Conservation (phyloP, 2,329 filamentous ascomycete genomes). For the Hypoxylon sp. region DNA sequence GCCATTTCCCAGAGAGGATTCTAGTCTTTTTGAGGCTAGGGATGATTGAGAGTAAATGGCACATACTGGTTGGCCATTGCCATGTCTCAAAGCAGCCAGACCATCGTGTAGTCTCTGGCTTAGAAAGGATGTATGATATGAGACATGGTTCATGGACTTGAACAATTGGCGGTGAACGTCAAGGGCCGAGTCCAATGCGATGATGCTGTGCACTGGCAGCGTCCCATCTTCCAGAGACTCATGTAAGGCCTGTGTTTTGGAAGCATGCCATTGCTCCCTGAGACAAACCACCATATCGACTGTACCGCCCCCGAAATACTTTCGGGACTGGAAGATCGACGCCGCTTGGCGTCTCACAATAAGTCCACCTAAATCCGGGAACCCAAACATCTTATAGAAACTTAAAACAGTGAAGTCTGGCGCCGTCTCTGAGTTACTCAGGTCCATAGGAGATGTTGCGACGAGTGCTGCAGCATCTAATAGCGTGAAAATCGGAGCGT, state of each 20-base stretch:
- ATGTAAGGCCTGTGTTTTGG: slow-evolving; percentile 80
- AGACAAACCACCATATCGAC: slow-evolving; percentile 88
- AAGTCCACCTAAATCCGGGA: slow-evolving; percentile 89
- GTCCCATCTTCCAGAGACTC: slow-evolving; percentile 92
- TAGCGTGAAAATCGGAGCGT: slow-evolving; percentile 71
- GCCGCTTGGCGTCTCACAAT: slow-evolving; percentile 82
- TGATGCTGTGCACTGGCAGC: slow-evolving; percentile 88
- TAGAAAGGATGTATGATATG: slow-evolving; percentile 78
- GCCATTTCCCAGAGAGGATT: slow-evolving; percentile 66
- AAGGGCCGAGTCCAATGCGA: slow-evolving; percentile 84
- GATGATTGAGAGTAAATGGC: slow-evolving; percentile 69
- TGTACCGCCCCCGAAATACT: slow-evolving; percentile 94
- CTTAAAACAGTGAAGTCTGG: slow-evolving; percentile 91
- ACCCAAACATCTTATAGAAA: slow-evolving; percentile 98
- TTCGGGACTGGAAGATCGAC: slow-evolving; percentile 73
- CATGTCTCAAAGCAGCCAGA: slow-evolving; percentile 74
- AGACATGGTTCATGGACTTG: slow-evolving; percentile 77
- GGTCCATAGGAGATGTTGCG: slow-evolving; percentile 81
- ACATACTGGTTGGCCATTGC: slow-evolving; percentile 77
- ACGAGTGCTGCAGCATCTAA: slow-evolving; percentile 88
- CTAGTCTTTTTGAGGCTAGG: slow-evolving; percentile 53
- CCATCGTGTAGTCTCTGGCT: slow-evolving; percentile 70
- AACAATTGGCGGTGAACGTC: slow-evolving; percentile 78
- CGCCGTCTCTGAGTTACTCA: slow-evolving; percentile 71
- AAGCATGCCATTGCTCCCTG: slow-evolving; percentile 86